Evolutionary conservation across 108 stramenopile genomes (phyloP).

Genomic region (Schizochytrium sp.): DNA sequence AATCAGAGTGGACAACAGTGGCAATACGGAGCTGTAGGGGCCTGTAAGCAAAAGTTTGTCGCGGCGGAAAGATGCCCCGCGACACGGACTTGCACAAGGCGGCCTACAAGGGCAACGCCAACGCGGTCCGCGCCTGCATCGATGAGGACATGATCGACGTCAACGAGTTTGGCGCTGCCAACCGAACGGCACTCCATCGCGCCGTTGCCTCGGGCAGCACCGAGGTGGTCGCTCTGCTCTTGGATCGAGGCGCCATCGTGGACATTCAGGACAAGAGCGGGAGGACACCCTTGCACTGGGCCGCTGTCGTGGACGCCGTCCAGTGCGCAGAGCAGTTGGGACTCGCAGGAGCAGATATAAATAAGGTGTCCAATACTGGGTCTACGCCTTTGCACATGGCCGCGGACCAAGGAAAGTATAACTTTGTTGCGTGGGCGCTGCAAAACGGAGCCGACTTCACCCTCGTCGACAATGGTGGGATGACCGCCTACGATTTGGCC

Average conservation of each 20-base stretch:
- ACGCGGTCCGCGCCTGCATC: background rate
- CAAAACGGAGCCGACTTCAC: background rate
- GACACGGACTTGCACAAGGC: conserved; percentile 13
- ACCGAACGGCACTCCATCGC: background rate
- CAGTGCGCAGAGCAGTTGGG: background rate
- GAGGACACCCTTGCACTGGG: conserved; percentile 12
- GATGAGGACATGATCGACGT: background rate
- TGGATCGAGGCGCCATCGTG: background rate
- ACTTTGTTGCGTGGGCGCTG: background rate
- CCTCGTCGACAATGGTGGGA: background rate
- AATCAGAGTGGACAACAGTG: too few species aligned
- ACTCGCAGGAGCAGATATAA: background rate
- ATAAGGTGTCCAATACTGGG: background rate
- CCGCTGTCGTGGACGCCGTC: background rate
- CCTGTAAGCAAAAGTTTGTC: too few species aligned
- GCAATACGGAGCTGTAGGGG: too few species aligned
- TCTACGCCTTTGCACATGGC: conserved; percentile 10
- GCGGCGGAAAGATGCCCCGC: background rate
- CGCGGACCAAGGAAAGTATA: background rate
- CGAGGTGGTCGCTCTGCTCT: background rate
- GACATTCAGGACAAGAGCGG: background rate
- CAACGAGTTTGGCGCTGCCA: background rate
- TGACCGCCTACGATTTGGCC: background rate
- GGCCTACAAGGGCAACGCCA: background rate
- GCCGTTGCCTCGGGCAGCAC: background rate